Base-by-base conservation (phyloP, 2,329 filamentous ascomycete genomes). In the Hymenoscyphus scutula region DNA sequence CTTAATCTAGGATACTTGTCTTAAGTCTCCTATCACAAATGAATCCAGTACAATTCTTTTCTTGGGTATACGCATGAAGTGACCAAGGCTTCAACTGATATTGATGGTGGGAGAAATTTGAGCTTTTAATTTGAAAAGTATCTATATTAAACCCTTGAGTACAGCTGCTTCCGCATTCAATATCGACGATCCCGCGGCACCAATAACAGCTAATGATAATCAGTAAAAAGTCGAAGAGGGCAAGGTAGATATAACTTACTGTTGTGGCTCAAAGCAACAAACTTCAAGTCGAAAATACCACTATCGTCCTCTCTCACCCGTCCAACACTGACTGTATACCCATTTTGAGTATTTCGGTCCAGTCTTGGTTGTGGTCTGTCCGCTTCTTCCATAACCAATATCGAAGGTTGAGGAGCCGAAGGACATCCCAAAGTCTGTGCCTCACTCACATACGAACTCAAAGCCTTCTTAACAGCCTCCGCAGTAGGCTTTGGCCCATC, bases 161-260 rank as follows among this genome's bases (percentile, higher is more conserved):
- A 97, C 88, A 27, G 92, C 92, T 30, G 92, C 92, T 77, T 97
- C 94, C 30, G 93, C 92, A 73, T 98, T 98, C 70, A 98, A 77
- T 77, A 98, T 97, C 34, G 91, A 96, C 1, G 92, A 96, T 11
- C 95, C 95, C n/a, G 94, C 93, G 34, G 95, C 95, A 68, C 94
- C 94, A 75, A 99, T 94, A 61, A 99, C 90, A 65, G 94, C 88
- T 86, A 63, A 48, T 15, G 75, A 71, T 58, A 34, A 59, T 62
- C 54, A 63, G 60, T 53, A 65, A 41, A 15, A 25, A 27, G 15
- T 25, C 4, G 48, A 13, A 3, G 53, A 54, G 10, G 7, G 19
- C 17, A 2, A 11, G 32, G 3, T 2, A 23, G n/a, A 41, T 19
- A 61, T 41, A 25, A 64, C 70, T 67, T 66, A 71, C 69, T 90